Conservation (phyloP, 129 eudicot genomes). For the Sambucus nigra region DNA sequence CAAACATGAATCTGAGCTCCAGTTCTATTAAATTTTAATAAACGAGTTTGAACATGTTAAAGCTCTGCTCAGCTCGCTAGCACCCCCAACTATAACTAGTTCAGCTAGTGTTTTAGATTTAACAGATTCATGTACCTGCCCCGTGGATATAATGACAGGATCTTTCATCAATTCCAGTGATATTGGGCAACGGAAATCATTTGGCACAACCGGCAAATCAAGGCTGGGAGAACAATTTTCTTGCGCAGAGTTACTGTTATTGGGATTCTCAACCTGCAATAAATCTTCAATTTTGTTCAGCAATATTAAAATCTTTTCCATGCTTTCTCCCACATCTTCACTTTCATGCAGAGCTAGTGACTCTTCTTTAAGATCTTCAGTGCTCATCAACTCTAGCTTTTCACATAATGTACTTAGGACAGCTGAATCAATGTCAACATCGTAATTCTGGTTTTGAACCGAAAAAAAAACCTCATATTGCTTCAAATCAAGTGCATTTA, state of each 20-base stretch:
- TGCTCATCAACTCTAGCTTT: slow-evolving; percentile 58
- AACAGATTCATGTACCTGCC: slow-evolving; percentile 49
- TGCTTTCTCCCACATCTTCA: slow-evolving; percentile 67
- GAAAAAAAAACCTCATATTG: not conserved
- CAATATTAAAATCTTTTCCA: slow-evolving; percentile 78
- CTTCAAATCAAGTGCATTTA: not conserved
- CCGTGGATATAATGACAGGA: slow-evolving; percentile 93
- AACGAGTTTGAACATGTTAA: no score
- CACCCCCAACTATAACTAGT: no score
- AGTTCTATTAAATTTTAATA: no score
- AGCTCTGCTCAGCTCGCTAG: no score
- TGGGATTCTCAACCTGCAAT: slow-evolving; percentile 55
- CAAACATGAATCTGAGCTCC: no score
- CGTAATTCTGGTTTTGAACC: slow-evolving; percentile 4
- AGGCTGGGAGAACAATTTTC: slow-evolving; percentile 35
- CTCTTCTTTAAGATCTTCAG: slow-evolving; percentile 76
- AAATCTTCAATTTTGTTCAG: slow-evolving; percentile 68
- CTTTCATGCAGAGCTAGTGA: slow-evolving; percentile 82
- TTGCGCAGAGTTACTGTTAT: not conserved
- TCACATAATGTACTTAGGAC: slow-evolving; percentile 55
- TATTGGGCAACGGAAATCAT: slow-evolving; percentile 90
- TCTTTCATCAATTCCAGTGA: slow-evolving; percentile 91
- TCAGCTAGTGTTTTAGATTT: not conserved
- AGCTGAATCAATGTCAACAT: slow-evolving; percentile 1
- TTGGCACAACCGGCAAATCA: slow-evolving; percentile 46